phyloP scores from a whole-genome alignment of 148 eudicot genomes.

The Limonium bicolor region DNA sequence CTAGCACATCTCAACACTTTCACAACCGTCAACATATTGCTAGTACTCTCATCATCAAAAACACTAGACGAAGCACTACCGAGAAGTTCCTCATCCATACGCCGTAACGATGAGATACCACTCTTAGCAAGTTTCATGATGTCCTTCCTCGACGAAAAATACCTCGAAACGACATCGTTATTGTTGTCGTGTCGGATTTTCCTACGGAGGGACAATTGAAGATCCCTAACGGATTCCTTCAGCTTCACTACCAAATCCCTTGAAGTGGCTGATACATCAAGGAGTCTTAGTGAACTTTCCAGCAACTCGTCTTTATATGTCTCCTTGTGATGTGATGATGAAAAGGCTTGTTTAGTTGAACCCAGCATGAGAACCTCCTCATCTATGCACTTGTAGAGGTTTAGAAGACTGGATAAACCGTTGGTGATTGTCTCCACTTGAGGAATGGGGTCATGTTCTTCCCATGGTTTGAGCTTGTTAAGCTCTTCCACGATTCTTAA shows the following conservation, averaged over 20 bases:
- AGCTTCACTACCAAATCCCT: not conserved
- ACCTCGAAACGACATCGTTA: too few relatives aligned
- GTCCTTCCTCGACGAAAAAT: not conserved
- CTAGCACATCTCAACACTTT: not conserved
- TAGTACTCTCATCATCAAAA: not conserved
- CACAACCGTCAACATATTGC: not conserved
- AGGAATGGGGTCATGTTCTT: not conserved
- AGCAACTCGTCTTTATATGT: not conserved
- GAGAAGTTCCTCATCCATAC: not conserved
- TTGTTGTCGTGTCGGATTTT: too few relatives aligned
- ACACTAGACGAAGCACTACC: not conserved
- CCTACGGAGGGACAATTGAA: not conserved
- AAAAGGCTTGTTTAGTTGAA: not conserved
- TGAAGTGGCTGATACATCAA: not conserved
- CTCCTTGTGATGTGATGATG: not conserved
- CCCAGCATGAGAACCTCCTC: not conserved
- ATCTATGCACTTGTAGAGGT: not conserved
- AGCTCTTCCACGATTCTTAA: not conserved
- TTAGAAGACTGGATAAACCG: not conserved
- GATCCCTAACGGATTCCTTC: not conserved
- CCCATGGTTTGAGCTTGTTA: not conserved
- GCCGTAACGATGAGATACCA: not conserved
- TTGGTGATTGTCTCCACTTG: not conserved
- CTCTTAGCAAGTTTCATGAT: not conserved
- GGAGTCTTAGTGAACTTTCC: not conserved